phyloP scores from a whole-genome alignment of 495 filamentous ascomycete genomes.

The Terfezia boudieri region DNA sequence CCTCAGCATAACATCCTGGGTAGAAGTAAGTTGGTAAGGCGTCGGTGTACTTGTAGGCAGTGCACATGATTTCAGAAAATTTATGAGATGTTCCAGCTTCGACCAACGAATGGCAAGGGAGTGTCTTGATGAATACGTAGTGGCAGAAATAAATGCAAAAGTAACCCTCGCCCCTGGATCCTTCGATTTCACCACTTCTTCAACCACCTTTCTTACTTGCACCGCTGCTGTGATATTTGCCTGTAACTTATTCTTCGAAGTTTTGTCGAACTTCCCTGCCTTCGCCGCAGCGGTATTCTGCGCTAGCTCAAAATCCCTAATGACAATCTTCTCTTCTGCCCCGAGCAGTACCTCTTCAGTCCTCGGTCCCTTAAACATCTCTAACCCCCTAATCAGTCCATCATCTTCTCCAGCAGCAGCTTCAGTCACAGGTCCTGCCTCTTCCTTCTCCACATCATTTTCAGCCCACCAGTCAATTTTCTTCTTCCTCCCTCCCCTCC shows the following conservation, averaged over 20 bases:
- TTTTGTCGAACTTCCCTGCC: slow-evolving; percentile 24
- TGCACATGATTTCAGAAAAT: slow-evolving; percentile 1
- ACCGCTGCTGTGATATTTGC: slow-evolving; percentile 5
- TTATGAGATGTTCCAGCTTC: not conserved
- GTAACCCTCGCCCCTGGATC: slow-evolving; percentile 11
- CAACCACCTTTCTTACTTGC: slow-evolving; percentile 28
- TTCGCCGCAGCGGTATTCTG: slow-evolving; percentile 50
- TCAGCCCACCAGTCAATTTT: not conserved
- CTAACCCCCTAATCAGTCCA: slow-evolving; percentile 2
- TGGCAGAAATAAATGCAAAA: slow-evolving; percentile 12
- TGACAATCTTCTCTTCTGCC: slow-evolving; percentile 27
- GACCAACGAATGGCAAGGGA: slow-evolving; percentile 59
- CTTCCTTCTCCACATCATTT: not conserved
- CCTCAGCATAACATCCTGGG: slow-evolving; percentile 20
- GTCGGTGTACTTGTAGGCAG: not conserved
- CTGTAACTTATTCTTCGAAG: slow-evolving; percentile 6
- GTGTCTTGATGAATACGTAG: slow-evolving; percentile 47
- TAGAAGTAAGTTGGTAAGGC: slow-evolving; percentile 40
- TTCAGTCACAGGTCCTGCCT: not conserved
- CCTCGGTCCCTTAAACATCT: slow-evolving; percentile 12
- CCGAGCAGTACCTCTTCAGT: slow-evolving; percentile 25
- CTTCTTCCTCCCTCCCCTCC: not conserved
- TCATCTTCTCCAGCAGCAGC: not conserved
- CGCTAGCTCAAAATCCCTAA: slow-evolving; percentile 52
- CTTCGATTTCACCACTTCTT: slow-evolving; percentile 50